These are phyloP conservation scores for Geotrichum europaeum DNA, from an alignment of 1,139 yeast genomes.

Conservation along the genomic window DNA sequence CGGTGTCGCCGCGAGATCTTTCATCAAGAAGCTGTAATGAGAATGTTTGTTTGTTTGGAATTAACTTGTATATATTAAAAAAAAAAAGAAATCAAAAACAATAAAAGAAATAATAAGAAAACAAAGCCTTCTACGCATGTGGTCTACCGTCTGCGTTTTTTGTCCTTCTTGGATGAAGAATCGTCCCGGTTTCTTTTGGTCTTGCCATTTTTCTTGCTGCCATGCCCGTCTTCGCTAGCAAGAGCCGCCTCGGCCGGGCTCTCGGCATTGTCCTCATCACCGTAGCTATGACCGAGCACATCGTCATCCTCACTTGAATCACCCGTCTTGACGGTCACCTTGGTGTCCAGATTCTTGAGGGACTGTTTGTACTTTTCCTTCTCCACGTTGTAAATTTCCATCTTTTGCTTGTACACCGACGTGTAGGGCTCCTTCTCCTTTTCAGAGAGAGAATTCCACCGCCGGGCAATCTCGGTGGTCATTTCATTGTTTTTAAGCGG, in stretches of 20 bases:
- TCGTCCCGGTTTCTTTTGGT: background rate
- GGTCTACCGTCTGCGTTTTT: constrained; percentile 20
- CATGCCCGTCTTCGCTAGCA: background rate
- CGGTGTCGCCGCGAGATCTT: constrained; percentile 51
- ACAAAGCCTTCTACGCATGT: constrained; percentile 17
- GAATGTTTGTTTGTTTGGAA: background rate
- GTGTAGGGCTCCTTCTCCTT: constrained; percentile 73
- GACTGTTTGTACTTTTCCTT: constrained; percentile 47
- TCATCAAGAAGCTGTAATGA: constrained; percentile 29
- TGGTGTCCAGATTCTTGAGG: constrained; percentile 38
- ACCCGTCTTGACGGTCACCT: constrained; percentile 22
- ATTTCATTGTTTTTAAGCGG: constrained; percentile 68
- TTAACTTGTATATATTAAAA: background rate
- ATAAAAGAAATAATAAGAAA: background rate
- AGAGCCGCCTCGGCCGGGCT: background rate
- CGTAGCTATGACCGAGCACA: background rate
- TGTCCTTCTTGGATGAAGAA: constrained; percentile 1
- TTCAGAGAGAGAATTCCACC: constrained; percentile 66
- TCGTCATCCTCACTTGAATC: constrained; percentile 12
- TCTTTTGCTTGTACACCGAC: constrained; percentile 60
- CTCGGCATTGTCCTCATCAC: background rate
- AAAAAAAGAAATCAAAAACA: no score
- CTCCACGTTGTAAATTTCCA: constrained; percentile 55
- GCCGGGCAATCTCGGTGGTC: constrained; percentile 68
- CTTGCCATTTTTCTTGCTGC: background rate